Percentiles rank a stretch among this genome's conserved stretches.
phyloP scores from a whole-genome alignment of 495 filamentous ascomycete genomes.

The Neurospora pannonica region DNA sequence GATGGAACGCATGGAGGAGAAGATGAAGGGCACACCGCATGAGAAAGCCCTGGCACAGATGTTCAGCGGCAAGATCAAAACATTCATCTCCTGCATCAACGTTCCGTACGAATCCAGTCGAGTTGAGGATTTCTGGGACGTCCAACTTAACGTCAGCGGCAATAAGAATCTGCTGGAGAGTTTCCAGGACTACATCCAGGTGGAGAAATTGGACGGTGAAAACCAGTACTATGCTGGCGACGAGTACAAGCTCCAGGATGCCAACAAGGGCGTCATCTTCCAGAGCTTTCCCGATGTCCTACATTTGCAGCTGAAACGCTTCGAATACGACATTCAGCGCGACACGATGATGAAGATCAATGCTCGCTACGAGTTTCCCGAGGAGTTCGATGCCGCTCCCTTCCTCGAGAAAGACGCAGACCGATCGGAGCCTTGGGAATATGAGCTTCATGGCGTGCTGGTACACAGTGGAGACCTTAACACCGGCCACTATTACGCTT shows the following conservation, averaged over 20 bases:
- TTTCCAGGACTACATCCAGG: constrained; percentile 91
- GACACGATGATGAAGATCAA: constrained; percentile 99
- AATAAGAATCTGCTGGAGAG: constrained; percentile 90
- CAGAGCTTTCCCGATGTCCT: constrained; percentile 90
- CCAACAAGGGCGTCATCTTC: constrained; percentile 96
- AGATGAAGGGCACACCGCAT: constrained; percentile 96
- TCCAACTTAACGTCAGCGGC: constrained; percentile 91
- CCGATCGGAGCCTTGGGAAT: constrained; percentile 77
- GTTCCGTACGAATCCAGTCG: constrained; percentile 93
- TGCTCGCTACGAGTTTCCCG: constrained; percentile 93
- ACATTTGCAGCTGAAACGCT: constrained; percentile 93
- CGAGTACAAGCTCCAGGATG: constrained; percentile 86
- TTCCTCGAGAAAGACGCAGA: constrained; percentile 86
- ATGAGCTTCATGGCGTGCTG: constrained; percentile 88
- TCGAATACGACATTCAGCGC: constrained; percentile 91
- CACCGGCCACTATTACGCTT: constrained; percentile 98
- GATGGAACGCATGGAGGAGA: constrained; percentile 91
- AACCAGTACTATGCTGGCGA: constrained; percentile 94
- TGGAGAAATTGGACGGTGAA: constrained; percentile 93
- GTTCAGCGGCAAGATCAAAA: constrained; percentile 95
- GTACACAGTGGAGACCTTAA: constrained; percentile 96
- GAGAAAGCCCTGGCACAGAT: constrained; percentile 83
- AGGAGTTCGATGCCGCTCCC: constrained; percentile 79
- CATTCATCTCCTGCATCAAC: constrained; percentile 97
- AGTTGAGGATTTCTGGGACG: constrained; percentile 97